Conservation (phyloP, 768 basidiomycete species). For the Tulasnella sp. region DNA sequence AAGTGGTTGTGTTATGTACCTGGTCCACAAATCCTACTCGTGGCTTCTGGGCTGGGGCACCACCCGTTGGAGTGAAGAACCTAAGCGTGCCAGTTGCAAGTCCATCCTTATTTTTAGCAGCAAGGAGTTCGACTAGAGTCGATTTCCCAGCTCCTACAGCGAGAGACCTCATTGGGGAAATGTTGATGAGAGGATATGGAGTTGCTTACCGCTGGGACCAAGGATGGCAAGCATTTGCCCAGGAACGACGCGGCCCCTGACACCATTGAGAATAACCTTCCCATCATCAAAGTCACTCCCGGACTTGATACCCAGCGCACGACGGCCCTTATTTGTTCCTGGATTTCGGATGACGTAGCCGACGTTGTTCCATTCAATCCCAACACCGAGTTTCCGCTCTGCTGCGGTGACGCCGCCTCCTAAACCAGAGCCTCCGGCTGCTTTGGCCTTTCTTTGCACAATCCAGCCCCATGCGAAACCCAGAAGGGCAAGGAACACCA, state of each 20-base stretch:
- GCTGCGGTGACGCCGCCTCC: constrained; percentile 21
- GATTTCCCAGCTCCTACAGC: constrained; percentile 73
- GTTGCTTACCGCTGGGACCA: constrained; percentile 62
- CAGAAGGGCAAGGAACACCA: constrained; percentile 45
- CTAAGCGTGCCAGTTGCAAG: constrained; percentile 49
- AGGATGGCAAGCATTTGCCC: constrained; percentile 87
- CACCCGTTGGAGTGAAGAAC: constrained; percentile 30
- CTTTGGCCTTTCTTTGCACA: constrained; percentile 50
- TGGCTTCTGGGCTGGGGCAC: constrained; percentile 19
- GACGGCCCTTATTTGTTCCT: background rate
- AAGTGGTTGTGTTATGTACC: constrained; percentile 14
- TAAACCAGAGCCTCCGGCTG: constrained; percentile 28
- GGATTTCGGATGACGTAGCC: constrained; percentile 37
- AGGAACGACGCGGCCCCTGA: constrained; percentile 57
- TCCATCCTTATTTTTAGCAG: constrained; percentile 71
- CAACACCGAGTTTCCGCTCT: constrained; percentile 38
- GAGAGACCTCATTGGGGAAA: background rate
- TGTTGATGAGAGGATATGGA: background rate
- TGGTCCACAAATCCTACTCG: constrained; percentile 32
- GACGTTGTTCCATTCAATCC: constrained; percentile 55
- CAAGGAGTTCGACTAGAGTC: constrained; percentile 81
- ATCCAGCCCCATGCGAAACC: constrained; percentile 52
- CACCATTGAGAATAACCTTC: constrained; percentile 54
- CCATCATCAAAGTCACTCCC: constrained; percentile 30
- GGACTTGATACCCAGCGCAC: constrained; percentile 11